Base-by-base conservation (phyloP, 139 green algal species). In the Yamagishiella unicocca region DNA sequence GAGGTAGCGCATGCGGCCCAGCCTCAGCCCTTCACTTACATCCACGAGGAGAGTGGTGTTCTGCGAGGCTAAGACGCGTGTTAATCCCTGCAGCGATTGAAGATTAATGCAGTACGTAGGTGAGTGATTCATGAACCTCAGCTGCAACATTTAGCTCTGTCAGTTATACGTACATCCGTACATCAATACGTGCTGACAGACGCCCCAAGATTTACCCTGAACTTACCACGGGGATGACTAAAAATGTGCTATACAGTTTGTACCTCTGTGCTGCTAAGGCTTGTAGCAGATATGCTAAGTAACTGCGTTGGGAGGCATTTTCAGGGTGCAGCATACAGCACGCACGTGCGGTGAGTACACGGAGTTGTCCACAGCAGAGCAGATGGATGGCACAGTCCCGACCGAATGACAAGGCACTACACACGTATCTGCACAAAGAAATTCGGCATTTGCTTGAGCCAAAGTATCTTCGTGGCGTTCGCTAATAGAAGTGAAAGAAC, bases 191-290 rank as follows among this genome's bases (percentile, higher is more conserved):
- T n/a, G n/a, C n/a, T n/a, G n/a, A n/a, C n/a, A n/a, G n/a, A n/a
- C n/a, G n/a, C n/a, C n/a, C n/a, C n/a, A n/a, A n/a, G n/a, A n/a
- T n/a, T n/a, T n/a, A n/a, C n/a, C n/a, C 62, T 66, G 10, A 8
- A 24, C 70, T 35, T 35, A 78, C 70, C 70, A 62, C 27, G 2
- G 72, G 72, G 42, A 80, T 80, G n/a, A 64, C 33, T 43, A 80
- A 31, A 17, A 82, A 82, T 0, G 33, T 67, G 74, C 46, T 33
- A 50, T 82, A 82, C 31, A 82, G 46, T n/a, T 67, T 82, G 46
- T 82, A 82, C 2, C 74, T 29, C 74, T 82, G 74, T 8, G 33
- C 46, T 4, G 74, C 50, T 4, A 82, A 46, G 4, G 46, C 50
- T 37, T 35, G 33, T 1, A 82, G 74, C 31, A 82, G 46, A 31